Percentiles rank a stretch among this genome's conserved stretches.
Conservation (phyloP, 139 green algal genomes). For the Pleodorina starrii region DNA sequence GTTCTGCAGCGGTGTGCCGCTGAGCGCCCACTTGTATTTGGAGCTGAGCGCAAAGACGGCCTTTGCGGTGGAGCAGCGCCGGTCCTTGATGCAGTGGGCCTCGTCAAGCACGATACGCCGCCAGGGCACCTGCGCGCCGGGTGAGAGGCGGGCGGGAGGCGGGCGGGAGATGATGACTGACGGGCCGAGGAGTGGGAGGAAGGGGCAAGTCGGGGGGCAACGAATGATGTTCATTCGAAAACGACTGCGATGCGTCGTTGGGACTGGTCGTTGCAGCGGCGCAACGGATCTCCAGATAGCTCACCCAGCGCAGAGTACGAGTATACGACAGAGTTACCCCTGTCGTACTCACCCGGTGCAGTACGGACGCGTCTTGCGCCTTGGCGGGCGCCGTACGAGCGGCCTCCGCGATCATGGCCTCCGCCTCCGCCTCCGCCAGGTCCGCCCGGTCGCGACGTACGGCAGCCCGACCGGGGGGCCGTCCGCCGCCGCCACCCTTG, state of each 20-base stretch:
- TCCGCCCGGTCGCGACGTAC: conserved; percentile 31
- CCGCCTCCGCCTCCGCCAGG: conserved; percentile 60
- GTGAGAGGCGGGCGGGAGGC: too few species aligned
- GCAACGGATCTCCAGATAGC: too few species aligned
- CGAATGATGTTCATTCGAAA: too few species aligned
- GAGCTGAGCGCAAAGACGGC: conserved; percentile 86
- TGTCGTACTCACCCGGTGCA: conserved; percentile 60
- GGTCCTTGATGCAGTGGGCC: conserved; percentile 94
- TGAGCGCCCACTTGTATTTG: conserved; percentile 87
- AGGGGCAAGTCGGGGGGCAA: too few species aligned
- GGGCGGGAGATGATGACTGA: too few species aligned
- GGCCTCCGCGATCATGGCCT: conserved; percentile 58
- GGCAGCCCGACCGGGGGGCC: not conserved
- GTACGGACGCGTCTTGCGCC: conserved; percentile 1
- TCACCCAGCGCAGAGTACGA: too few species aligned
- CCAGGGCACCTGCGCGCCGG: conserved; percentile 87
- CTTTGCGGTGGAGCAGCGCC: conserved; percentile 84
- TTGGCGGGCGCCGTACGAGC: not conserved
- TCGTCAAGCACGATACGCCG: conserved; percentile 92
- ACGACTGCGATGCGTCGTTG: too few species aligned
- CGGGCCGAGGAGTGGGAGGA: too few species aligned
- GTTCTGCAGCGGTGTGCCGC: conserved; percentile 92
- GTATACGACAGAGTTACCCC: too few species aligned
- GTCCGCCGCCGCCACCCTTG: not conserved
- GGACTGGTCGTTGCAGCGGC: too few species aligned